Base-by-base conservation (phyloP, 176 grass and related monocot species). In the Raddia distichophylla region DNA sequence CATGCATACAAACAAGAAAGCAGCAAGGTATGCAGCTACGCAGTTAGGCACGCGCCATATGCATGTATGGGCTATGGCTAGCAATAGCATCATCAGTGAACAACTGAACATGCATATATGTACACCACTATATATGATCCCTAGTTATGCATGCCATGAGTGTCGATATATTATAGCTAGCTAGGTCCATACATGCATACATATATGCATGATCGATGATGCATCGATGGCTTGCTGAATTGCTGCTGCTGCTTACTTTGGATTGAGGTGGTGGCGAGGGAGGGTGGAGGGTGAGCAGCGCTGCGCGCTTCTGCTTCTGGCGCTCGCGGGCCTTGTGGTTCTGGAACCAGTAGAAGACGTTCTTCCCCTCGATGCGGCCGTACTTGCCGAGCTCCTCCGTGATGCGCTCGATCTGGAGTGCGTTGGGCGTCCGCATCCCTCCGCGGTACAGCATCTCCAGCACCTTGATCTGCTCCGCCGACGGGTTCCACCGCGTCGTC, bases 261-360 rank as follows among this genome's bases (percentile, higher is more conserved):
- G 69, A 44, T 59, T 60, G 18, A 17, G 73, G 33, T 1, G 73
- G 33, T 1, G 68, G 43, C 2, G 64, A 80, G 4, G 86, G 69
- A 3, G 80, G 27, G 32, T 69, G 64, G 55, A 82, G 66, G 17
- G 92, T 85, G 67, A 98, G 90, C 77, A 93, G 90, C 1, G 92
- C 90, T 8, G 88, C 89, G 3, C 95, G 95, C 81, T 98, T 98
- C 90, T 93, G 95, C 83, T 98, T 98, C 90, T 98, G 95, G 0
- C 95, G 84, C 76, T 98, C 95, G 7, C 95, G 84, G 15, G 95
- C 92, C 81, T 98, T 98, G 88, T 98, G 95, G 43, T 98, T 98
- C 84, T 98, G 95, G 70, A 98, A 98, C 95, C 95, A 98, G 90
- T 98, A 98, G 89, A 98, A 98, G 43, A 98, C 86, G 71, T 98